Conservation (phyloP, 1,284 basidiomycete genomes). For the Trichosporon ovoides region DNA sequence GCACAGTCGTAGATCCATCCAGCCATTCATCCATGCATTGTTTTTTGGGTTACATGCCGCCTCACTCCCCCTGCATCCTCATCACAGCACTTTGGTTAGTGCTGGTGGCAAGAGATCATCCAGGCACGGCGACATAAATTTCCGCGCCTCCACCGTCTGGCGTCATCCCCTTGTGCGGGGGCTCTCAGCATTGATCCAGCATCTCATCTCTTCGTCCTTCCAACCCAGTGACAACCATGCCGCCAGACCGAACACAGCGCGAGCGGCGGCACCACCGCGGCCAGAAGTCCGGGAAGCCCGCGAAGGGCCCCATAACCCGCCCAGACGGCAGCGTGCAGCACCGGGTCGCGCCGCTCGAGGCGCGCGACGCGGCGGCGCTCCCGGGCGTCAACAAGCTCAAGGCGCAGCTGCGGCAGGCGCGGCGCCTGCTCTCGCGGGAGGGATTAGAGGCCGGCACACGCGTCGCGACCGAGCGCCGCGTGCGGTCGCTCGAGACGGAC, state of each 20-base stretch:
- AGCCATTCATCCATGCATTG: too few species aligned
- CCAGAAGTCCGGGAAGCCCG: neutral
- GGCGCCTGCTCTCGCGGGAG: constrained; percentile 71
- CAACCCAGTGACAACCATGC: neutral
- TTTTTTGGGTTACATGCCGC: too few species aligned
- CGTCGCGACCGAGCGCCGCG: constrained; percentile 67
- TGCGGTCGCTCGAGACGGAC: constrained; percentile 69
- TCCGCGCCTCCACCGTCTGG: too few species aligned
- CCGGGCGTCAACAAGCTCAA: constrained; percentile 61
- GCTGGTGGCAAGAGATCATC: too few species aligned
- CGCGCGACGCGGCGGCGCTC: constrained; percentile 25
- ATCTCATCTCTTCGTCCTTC: too few species aligned
- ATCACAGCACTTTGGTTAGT: too few species aligned
- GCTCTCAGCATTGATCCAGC: too few species aligned
- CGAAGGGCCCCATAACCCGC: neutral
- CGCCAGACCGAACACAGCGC: neutral
- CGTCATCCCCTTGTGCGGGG: too few species aligned
- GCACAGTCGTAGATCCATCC: neutral
- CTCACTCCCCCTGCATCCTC: too few species aligned
- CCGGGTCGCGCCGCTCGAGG: constrained; percentile 27
- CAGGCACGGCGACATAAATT: too few species aligned
- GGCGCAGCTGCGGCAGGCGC: constrained; percentile 68
- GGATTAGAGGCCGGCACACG: constrained; percentile 70
- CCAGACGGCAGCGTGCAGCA: constrained; percentile 1
- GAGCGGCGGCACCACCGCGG: neutral